These are phyloP conservation scores for Suillus fuscotomentosus DNA, from an alignment of 768 basidiomycete species.

Conservation along the genomic window DNA sequence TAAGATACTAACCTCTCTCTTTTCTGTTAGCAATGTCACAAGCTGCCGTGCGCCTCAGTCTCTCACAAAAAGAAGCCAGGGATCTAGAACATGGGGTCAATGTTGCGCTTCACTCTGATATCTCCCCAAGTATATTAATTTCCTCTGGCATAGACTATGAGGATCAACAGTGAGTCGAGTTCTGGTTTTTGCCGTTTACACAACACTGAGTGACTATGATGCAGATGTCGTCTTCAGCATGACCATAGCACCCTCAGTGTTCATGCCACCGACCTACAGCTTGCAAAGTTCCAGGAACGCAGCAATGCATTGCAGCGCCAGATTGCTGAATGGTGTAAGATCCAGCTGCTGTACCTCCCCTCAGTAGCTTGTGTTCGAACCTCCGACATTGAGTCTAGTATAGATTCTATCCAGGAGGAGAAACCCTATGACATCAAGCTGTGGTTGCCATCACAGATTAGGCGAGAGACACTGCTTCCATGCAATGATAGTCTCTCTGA, in stretches of 20 bases:
- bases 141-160: too few species aligned
- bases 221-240: too few species aligned
- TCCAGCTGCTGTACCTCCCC: slow-evolving; percentile 33
- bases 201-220: too few species aligned
- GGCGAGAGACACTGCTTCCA: neutral
- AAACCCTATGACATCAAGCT: slow-evolving; percentile 1
- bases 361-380: neutral
- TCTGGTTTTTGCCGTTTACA: neutral
- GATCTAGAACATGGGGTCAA: too few species aligned
- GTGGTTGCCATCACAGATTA: neutral
- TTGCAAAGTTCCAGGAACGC: slow-evolving; percentile 26
- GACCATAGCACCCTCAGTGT: slow-evolving; percentile 7
- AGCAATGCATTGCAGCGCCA: slow-evolving; percentile 18
- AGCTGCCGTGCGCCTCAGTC: too few species aligned
- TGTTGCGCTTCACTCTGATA: too few species aligned
- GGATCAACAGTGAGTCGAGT: too few species aligned
- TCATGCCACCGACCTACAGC: slow-evolving; percentile 29
- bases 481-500: neutral
- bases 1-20: neutral
- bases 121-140: too few species aligned
- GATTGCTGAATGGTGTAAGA: slow-evolving; percentile 27
- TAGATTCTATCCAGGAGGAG: neutral
- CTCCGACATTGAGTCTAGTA: neutral
- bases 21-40: neutral
- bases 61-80: too few species aligned